phyloP scores from a whole-genome alignment of 1,284 basidiomycete species.

The Hemileia vastatrix region DNA sequence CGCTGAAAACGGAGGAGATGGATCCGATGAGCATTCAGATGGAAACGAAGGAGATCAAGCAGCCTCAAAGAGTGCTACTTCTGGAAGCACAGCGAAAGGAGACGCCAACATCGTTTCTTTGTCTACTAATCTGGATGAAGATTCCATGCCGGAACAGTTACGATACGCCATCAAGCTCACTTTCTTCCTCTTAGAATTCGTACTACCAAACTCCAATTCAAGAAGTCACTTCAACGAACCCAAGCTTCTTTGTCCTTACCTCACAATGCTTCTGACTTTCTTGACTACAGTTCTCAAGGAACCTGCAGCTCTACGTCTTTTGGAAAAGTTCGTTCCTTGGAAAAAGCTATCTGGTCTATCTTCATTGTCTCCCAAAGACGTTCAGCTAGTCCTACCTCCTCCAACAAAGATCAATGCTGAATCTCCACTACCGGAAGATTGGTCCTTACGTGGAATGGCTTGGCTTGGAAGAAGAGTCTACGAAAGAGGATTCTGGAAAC shows the following conservation, averaged over 20 bases:
- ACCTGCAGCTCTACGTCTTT: conserved; percentile 52
- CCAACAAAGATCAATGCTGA: conserved; percentile 48
- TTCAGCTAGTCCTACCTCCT: conserved; percentile 55
- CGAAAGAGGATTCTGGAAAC: conserved; percentile 77
- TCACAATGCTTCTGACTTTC: conserved; percentile 76
- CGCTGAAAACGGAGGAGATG: conserved; percentile 39
- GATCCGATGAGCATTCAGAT: conserved; percentile 32
- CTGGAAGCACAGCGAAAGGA: neutral
- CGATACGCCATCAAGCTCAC: conserved; percentile 67
- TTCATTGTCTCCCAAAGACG: conserved; percentile 47
- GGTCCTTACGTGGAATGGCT: conserved; percentile 85
- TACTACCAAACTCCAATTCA: conserved; percentile 56
- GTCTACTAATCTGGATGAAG: conserved; percentile 28
- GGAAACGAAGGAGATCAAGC: conserved; percentile 14
- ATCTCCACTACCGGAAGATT: conserved; percentile 78
- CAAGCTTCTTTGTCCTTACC: conserved; percentile 65
- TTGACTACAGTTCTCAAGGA: conserved; percentile 65
- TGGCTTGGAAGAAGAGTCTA: conserved; percentile 83
- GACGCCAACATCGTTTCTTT: conserved; percentile 25
- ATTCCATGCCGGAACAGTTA: conserved; percentile 54
- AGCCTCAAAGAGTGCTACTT: conserved; percentile 10
- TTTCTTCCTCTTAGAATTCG: conserved; percentile 65
- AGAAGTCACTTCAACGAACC: conserved; percentile 54
- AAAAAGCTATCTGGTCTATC: conserved; percentile 59
- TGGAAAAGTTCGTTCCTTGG: conserved; percentile 79